phyloP scores from a whole-genome alignment of 768 basidiomycete species.

The Tricholoma bakamatsutake region DNA sequence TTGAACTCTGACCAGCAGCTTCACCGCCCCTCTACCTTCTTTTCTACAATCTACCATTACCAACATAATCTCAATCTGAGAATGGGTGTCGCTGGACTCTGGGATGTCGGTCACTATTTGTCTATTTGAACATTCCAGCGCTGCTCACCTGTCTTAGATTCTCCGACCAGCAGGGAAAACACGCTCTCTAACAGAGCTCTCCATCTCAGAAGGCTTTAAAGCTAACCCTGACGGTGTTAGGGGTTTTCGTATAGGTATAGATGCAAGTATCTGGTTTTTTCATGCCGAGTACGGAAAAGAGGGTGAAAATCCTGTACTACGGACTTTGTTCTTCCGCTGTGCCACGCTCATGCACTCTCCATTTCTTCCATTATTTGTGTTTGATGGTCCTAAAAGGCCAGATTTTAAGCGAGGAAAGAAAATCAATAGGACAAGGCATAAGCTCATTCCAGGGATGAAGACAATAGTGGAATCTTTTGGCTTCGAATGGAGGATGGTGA shows the following conservation, averaged over 20 bases:
- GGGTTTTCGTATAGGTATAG: slow-evolving; percentile 81
- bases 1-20: too few species aligned
- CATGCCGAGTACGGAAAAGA: slow-evolving; percentile 70
- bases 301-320: slow-evolving; percentile 83
- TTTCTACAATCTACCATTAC: too few species aligned
- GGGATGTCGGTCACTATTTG: slow-evolving; percentile 31
- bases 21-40: too few species aligned
- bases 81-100: slow-evolving; percentile 36
- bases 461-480: slow-evolving; percentile 75
- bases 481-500: slow-evolving; percentile 67
- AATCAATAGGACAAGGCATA: slow-evolving; percentile 54
- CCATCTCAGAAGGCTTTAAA: slow-evolving; percentile 70
- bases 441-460: slow-evolving; percentile 72
- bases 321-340: slow-evolving; percentile 82
- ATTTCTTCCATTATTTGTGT: slow-evolving; percentile 85
- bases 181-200: slow-evolving; percentile 72
- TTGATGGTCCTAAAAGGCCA: slow-evolving; percentile 85
- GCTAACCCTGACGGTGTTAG: slow-evolving; percentile 57
- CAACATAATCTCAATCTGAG: too few species aligned
- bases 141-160: slow-evolving; percentile 31
- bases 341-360: slow-evolving; percentile 71
- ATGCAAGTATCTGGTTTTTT: slow-evolving; percentile 83
- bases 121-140: slow-evolving; percentile 10
- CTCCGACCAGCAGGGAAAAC: slow-evolving; percentile 64
- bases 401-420: slow-evolving; percentile 74